Evolutionary conservation across 2,329 filamentous ascomycete genomes (phyloP).

Genomic region (Aspergillus pseudoviridinutans): DNA sequence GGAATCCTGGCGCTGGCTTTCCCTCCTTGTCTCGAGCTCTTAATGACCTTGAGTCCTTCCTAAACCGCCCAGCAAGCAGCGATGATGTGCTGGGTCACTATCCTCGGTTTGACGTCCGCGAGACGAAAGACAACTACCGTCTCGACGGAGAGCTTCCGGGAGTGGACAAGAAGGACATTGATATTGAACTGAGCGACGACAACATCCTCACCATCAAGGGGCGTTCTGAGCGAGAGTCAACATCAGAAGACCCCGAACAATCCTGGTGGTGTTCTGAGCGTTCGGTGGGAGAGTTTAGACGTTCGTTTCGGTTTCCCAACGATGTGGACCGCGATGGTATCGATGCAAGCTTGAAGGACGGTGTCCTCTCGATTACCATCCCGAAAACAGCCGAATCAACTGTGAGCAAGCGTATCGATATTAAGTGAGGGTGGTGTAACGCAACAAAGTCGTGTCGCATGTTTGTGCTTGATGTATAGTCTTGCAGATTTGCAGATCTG

Average conservation of each 20-base stretch:
- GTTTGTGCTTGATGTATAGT: too few species aligned
- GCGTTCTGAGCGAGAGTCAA: slow-evolving; percentile 32
- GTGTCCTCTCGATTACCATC: not conserved
- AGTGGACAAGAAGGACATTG: slow-evolving; percentile 43
- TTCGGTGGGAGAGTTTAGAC: not conserved
- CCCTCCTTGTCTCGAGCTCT: not conserved
- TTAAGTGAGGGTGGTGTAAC: not conserved
- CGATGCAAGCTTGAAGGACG: not conserved
- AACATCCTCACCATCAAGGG: slow-evolving; percentile 46
- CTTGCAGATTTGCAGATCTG: too few species aligned
- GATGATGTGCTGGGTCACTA: not conserved
- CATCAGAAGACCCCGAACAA: not conserved
- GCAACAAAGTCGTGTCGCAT: too few species aligned
- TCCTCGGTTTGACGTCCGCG: slow-evolving; percentile 46
- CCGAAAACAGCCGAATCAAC: not conserved
- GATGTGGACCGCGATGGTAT: not conserved
- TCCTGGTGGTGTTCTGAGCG: not conserved
- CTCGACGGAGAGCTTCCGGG: slow-evolving; percentile 49
- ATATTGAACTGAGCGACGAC: slow-evolving; percentile 45
- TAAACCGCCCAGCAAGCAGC: not conserved
- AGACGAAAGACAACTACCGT: slow-evolving; percentile 41
- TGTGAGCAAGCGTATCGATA: not conserved
- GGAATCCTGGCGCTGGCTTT: not conserved
- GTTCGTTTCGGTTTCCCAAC: not conserved
- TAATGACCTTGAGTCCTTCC: not conserved